Evolutionary conservation across 495 filamentous ascomycete species (phyloP), one percentile per base, ranked within the genome.

Genomic region (Terfezia claveryi): DNA sequence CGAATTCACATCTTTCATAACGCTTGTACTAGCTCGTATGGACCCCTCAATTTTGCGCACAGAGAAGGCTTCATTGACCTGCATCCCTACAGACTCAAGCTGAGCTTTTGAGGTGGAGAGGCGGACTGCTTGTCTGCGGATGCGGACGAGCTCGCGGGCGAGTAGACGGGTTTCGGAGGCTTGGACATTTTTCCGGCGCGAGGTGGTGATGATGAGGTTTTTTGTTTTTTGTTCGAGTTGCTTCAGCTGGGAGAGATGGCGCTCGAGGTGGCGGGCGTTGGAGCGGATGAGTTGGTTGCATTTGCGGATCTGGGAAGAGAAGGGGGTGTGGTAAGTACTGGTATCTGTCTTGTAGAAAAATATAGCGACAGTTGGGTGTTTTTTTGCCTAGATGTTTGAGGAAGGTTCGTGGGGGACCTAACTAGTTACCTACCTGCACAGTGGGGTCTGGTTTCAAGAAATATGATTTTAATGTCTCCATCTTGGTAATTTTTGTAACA

Each of bases 1-100:
- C 3, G 73, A 76, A 67, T 98, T 98, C 51, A 98, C 88, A 67
- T 96, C 87, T 68, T 86, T 87, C 91, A 98, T 95, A 59, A 98
- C 87, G 16, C 83, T 83, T 11, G 89, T 89, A 56, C 77, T 82
- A 51, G 83, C 84, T 54, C 79, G 74, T 59, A 98, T 85, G 66
- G 79, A 86, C 46, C 92, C 92, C 72, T 95, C 89, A 60, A 96
- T 95, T 73, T 93, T 94, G 59, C 88, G 80, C 63, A 94, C 80
- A 6, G 85, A 84, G 64, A 96, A 98, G 2, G 92, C 89, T 69
- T 96, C 89, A 63, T 84, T 86, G 58, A 98, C 92, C 68, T 96
- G 92, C 92, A 95, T 94, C 61, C 87, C 80, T 55, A 98, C 92
- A 65, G 81, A 87, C 69, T 83, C 80, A 16, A 98, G 76, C 70